These are phyloP conservation scores for Botryosphaeria agaves DNA, from an alignment of 2,329 filamentous ascomycete species.

Conservation along the genomic window DNA sequence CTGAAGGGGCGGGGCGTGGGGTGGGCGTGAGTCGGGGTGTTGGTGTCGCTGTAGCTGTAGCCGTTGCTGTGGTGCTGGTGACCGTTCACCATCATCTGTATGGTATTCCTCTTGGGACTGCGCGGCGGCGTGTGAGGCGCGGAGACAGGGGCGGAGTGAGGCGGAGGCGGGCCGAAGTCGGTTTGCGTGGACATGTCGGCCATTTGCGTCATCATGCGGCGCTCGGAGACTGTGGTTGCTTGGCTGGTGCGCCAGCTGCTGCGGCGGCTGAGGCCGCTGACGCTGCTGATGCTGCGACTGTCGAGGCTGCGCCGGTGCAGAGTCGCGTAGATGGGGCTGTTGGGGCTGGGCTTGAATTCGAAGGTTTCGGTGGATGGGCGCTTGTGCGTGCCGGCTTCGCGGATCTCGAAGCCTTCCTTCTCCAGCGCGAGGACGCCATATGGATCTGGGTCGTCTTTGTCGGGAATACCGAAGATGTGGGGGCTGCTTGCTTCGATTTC, in stretches of 20 bases:
- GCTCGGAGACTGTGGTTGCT: constrained; percentile 44
- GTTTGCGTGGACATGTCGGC: constrained; percentile 48
- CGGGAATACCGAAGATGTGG: constrained; percentile 59
- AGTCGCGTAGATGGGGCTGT: constrained; percentile 50
- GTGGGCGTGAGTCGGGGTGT: constrained; percentile 2
- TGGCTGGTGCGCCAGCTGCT: constrained; percentile 59
- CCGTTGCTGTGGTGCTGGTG: constrained; percentile 13
- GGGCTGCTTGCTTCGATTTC: constrained; percentile 31
- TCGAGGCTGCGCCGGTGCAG: constrained; percentile 51
- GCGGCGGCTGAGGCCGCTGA: constrained; percentile 28
- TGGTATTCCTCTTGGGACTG: neutral
- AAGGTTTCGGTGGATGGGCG: constrained; percentile 66
- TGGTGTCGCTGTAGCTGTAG: too few species aligned
- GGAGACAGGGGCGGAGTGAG: constrained; percentile 8
- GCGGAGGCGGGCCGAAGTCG: constrained; percentile 24
- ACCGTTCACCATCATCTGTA: constrained; percentile 16
- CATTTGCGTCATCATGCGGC: constrained; percentile 30
- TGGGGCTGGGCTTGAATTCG: constrained; percentile 60
- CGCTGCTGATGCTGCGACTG: constrained; percentile 36
- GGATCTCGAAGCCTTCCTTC: constrained; percentile 73
- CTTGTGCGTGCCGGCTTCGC: constrained; percentile 66
- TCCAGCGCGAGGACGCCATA: constrained; percentile 85
- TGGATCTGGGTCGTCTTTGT: constrained; percentile 70
- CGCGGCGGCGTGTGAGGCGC: constrained; percentile 3
- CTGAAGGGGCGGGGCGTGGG: constrained; percentile 2